Percentiles rank a stretch among this genome's conserved stretches.
phyloP scores from a whole-genome alignment of 2,329 filamentous ascomycete genomes.

The Penicillium sp. region DNA sequence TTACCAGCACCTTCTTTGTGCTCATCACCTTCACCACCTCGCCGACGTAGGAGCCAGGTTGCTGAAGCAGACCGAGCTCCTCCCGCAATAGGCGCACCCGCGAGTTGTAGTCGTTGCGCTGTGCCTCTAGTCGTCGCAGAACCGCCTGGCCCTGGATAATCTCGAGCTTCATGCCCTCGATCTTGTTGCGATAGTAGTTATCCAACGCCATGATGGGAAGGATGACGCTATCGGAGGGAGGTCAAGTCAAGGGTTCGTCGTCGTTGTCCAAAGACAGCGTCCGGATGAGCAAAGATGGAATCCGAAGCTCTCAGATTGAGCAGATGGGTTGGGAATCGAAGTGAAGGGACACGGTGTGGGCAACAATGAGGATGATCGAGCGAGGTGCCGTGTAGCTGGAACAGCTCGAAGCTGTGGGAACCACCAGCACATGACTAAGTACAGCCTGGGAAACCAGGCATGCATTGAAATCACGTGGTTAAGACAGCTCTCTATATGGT shows the following conservation, averaged over 20 bases:
- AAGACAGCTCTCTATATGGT: constrained; percentile 14
- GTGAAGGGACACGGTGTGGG: neutral
- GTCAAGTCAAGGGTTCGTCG: constrained; percentile 1
- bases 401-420: constrained; percentile 17
- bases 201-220: constrained; percentile 80
- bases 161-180: constrained; percentile 99
- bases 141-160: constrained; percentile 98
- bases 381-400: constrained; percentile 8
- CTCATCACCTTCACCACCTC: constrained; percentile 99
- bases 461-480: constrained; percentile 3
- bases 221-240: constrained; percentile 23
- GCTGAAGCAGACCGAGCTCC: constrained; percentile 91
- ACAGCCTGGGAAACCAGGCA: constrained; percentile 8
- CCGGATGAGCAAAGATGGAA: neutral
- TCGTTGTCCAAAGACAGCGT: neutral
- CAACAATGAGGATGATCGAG: constrained; percentile 9
- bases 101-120: constrained; percentile 99
- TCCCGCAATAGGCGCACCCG: constrained; percentile 89
- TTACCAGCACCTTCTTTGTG: constrained; percentile 98
- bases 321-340: neutral
- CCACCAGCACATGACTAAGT: constrained; percentile 10
- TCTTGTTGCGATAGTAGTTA: constrained; percentile 99
- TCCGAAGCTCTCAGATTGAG: neutral
- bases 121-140: constrained; percentile 88
- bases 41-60: constrained; percentile 95